These are phyloP conservation scores for Parietichytrium sp. DNA, from an alignment of 108 stramenopile genomes.

Conservation along the genomic window DNA sequence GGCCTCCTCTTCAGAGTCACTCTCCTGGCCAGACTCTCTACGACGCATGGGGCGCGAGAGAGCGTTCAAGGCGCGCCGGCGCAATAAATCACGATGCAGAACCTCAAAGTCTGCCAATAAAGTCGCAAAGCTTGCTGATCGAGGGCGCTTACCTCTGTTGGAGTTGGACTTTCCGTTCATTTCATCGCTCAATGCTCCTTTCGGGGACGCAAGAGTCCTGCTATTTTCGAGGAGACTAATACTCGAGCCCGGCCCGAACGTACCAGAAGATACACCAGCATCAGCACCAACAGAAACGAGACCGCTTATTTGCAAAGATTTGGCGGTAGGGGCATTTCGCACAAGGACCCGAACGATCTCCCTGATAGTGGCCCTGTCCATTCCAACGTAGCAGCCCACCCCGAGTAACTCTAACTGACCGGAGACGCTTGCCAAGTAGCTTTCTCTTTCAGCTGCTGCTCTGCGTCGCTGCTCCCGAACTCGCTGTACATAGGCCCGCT, in stretches of 20 bases:
- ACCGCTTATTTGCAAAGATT: no score
- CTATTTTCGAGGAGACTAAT: no score
- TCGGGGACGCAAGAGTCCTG: not conserved
- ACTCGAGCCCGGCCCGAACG: no score
- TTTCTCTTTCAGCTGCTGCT: not conserved
- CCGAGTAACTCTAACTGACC: not conserved
- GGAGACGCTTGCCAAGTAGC: not conserved
- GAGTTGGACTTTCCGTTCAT: no score
- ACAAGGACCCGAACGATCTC: conserved; percentile 34
- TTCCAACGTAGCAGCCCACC: not conserved
- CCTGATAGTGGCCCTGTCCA: not conserved
- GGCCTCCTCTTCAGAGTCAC: conserved; percentile 23
- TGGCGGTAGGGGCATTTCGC: not conserved
- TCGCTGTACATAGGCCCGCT: not conserved
- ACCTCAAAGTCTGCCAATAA: not conserved
- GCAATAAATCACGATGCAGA: not conserved
- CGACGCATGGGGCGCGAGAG: not conserved
- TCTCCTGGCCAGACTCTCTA: not conserved
- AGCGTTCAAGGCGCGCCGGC: not conserved
- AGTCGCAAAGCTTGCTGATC: not conserved
- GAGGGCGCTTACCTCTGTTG: no score
- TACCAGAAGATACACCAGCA: no score
- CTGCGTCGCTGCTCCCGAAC: not conserved
- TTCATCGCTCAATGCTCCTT: no score
- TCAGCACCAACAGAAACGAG: no score